These are phyloP conservation scores for Colletotrichum limetticola DNA, from an alignment of 2,329 filamentous ascomycete genomes.

Conservation along the genomic window DNA sequence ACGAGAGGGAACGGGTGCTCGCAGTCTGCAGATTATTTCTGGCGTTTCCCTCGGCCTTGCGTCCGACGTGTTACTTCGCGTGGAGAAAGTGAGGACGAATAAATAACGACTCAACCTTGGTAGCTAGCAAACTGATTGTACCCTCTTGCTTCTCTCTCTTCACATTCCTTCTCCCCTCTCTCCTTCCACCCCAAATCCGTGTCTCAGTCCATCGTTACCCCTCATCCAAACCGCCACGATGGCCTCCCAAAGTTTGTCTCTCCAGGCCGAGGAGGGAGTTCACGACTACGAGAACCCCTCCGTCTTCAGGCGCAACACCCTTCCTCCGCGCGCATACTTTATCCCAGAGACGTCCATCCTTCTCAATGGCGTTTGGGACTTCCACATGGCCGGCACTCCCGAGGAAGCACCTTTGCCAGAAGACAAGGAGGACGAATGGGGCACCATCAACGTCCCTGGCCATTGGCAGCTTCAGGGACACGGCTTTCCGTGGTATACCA, in stretches of 20 bases:
- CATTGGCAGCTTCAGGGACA: slow-evolving; percentile 79
- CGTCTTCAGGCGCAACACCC: slow-evolving; percentile 63
- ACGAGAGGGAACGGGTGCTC: slow-evolving; percentile 17
- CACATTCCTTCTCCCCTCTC: background rate
- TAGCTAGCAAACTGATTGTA: background rate
- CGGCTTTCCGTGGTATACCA: slow-evolving; percentile 75
- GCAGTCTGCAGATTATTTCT: slow-evolving; percentile 3
- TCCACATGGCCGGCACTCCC: slow-evolving; percentile 60
- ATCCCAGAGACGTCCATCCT: slow-evolving; percentile 60
- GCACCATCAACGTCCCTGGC: slow-evolving; percentile 69
- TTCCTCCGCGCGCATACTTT: slow-evolving; percentile 63
- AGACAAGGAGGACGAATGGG: slow-evolving; percentile 51
- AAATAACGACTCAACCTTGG: slow-evolving; percentile 23
- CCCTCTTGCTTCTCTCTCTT: background rate
- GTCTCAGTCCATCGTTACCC: background rate
- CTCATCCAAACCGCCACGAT: slow-evolving; percentile 26
- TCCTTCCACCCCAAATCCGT: background rate
- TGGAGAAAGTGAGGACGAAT: slow-evolving; percentile 25
- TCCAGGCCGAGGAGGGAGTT: slow-evolving; percentile 46
- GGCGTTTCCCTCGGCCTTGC: slow-evolving; percentile 12
- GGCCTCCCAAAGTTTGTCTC: slow-evolving; percentile 43
- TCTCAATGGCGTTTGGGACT: slow-evolving; percentile 68
- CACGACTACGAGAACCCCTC: slow-evolving; percentile 62
- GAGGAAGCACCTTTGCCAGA: slow-evolving; percentile 55
- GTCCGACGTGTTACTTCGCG: slow-evolving; percentile 14